Base-by-base conservation (phyloP, 2,329 filamentous ascomycete species). In the Fusarium annulatum region DNA sequence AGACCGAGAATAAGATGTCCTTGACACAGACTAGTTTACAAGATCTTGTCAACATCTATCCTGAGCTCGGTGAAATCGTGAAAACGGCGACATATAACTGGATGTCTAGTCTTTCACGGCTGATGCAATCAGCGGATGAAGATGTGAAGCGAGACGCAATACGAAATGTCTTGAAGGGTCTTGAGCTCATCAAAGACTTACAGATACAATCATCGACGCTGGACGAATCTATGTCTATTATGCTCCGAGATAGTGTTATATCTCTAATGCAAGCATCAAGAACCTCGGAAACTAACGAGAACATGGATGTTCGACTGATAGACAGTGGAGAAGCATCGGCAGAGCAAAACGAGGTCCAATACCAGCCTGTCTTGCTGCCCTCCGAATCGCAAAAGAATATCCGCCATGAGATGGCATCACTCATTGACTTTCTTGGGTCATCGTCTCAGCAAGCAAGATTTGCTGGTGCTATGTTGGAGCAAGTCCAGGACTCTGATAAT, bases 101-200 rank as follows among this genome's bases (percentile, higher is more conserved):
- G 95, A 88, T 95, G 30, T 89, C 90, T 5, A 92, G 94, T 45
- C 87, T 99, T 23, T 92, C 96, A 9, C 89, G 95, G 21, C 83
- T 94, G 19, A 95, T 98, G 90, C 94, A 96, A 80, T 90, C 91
- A 14, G 92, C 91, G 74, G 95, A 98, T 76, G 94, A 97, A 75
- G 86, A 87, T n/a, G 85, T 88, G 34, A 97, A 97, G 80, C 87
- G 90, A 69, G 88, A 88, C 62, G 90, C 92, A 4, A 88, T 98
- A 33, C 88, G 88, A 34, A 94, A 96, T 71, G 88, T 99, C n/a
- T 89, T 92, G 19, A 92, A 91, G 53, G 91, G 93, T 0, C 91
- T 94, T 59, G 86, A 89, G 36, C 81, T 96, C 12, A 84, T 96
- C 26, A 88, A 87, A 23, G 85, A 88, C 9, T 85, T 94, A 23